A percentile compares a stretch with the other conserved stretches of the same genome.
Conservation (phyloP, 768 basidiomycete genomes). For the Mrakia blollopis region DNA sequence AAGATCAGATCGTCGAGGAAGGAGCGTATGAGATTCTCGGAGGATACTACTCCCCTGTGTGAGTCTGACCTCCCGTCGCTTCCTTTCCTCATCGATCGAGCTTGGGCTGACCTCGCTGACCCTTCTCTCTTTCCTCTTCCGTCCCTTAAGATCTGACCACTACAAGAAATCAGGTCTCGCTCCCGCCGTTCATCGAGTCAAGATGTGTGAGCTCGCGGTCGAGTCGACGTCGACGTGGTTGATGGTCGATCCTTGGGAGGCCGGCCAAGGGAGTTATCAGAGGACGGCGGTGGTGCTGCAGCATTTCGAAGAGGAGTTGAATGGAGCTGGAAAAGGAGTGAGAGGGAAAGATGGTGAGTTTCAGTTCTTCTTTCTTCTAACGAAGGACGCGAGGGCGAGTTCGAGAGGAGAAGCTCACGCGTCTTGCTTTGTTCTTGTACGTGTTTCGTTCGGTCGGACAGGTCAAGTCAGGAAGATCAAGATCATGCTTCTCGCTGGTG, state of each 20-base stretch:
- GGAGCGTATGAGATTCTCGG: slow-evolving; percentile 94
- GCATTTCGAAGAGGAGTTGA: slow-evolving; percentile 93
- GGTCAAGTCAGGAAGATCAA: slow-evolving; percentile 49
- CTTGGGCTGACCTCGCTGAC: neutral
- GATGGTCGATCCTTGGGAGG: slow-evolving; percentile 98
- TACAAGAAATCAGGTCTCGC: slow-evolving; percentile 96
- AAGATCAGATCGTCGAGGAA: slow-evolving; percentile 79
- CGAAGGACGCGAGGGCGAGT: neutral
- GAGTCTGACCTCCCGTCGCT: slow-evolving; percentile 12
- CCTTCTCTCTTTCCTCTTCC: neutral
- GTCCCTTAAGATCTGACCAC: slow-evolving; percentile 40
- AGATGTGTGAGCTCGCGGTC: slow-evolving; percentile 66
- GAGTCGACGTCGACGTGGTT: slow-evolving; percentile 89
- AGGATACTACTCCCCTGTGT: slow-evolving; percentile 91
- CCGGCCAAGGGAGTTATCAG: slow-evolving; percentile 79
- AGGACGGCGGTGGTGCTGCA: slow-evolving; percentile 95
- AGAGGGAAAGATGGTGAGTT: slow-evolving; percentile 55
- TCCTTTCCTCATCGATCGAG: slow-evolving; percentile 34
- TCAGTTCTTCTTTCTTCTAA: neutral
- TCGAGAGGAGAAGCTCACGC: neutral
- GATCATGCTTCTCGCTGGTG: slow-evolving; percentile 94
- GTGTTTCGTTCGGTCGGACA: neutral
- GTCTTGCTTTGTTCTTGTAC: neutral
- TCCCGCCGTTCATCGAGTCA: slow-evolving; percentile 77
- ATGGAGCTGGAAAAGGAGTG: slow-evolving; percentile 70